Evolutionary conservation across 1,284 basidiomycete genomes (phyloP), one percentile per base, ranked within the genome.

Genomic region (Fomitopsis pinicola): DNA sequence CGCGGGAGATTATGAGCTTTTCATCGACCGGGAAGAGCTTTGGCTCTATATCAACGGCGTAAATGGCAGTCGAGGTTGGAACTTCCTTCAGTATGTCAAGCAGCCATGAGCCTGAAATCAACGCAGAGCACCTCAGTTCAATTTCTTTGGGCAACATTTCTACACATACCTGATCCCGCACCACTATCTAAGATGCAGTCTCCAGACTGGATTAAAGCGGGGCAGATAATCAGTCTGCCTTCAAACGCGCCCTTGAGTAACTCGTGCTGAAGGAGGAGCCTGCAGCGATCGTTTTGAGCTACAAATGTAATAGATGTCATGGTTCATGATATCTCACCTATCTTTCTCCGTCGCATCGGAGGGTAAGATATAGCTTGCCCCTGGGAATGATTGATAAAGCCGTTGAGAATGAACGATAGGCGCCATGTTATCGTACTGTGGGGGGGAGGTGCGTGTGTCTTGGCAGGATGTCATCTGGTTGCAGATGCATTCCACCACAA

Each of bases 141-240:
- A 1, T 22, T 22, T 2, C 1, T 1, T 22, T 22, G 22, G 22
- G 1, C 22, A 22, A 22, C 22, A 22, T 22, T 22, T 22, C 1
- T 22, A 1, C 1, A 22, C 22, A 22, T 22, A 70, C 71, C 70
- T 40, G 67, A 64, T 0, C 70, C 72, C 12, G 67, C 65, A 12
- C 66, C 71, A 46, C 60, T 66, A 53, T 73, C 71, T n/a, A 72
- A 62, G n/a, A 71, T 63, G 46, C 64, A 62, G 55, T 69, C 67
- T 19, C 40, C 63, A 9, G 55, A 17, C 10, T 44, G 42, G 19
- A 71, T 55, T 7, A 52, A n/a, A 0, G 71, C 46, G 9, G 66
- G 63, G 0, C 68, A 59, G 10, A 66, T 46, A 4, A 71, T 38
- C 36, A 70, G 42, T 14, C 60, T 63, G 40, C 64, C 55, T 12